phyloP scores from a whole-genome alignment of 495 filamentous ascomycete genomes.

The Penicillium paradoxum region DNA sequence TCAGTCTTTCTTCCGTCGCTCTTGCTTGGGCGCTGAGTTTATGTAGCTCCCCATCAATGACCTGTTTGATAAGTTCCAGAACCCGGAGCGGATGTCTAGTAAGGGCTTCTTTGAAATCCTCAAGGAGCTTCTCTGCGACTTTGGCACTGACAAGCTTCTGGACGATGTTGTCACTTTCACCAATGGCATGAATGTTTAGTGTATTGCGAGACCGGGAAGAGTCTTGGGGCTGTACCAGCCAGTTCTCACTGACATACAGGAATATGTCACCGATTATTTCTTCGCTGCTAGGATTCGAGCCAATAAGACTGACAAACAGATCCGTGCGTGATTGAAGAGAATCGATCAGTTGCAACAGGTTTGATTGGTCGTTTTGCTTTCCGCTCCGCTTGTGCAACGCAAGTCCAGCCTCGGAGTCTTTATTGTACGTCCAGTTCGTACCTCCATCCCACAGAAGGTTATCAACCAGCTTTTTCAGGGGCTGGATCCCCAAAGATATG shows the following conservation, averaged over 20 bases:
- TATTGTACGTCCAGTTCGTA: slow-evolving; percentile 42
- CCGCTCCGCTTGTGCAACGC: slow-evolving; percentile 28
- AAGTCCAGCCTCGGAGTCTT: slow-evolving; percentile 30
- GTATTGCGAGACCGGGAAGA: not conserved
- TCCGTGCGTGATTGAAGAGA: slow-evolving; percentile 38
- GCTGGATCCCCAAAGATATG: slow-evolving; percentile 39
- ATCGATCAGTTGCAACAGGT: slow-evolving; percentile 39
- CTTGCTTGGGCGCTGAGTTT: slow-evolving; percentile 4
- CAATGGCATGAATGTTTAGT: slow-evolving; percentile 17
- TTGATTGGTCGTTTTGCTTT: slow-evolving; percentile 11
- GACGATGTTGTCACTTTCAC: slow-evolving; percentile 36
- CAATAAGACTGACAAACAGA: slow-evolving; percentile 51
- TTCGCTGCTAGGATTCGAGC: slow-evolving; percentile 47
- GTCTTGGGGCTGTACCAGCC: slow-evolving; percentile 42
- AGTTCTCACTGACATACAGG: slow-evolving; percentile 56
- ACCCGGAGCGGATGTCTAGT: slow-evolving; percentile 56
- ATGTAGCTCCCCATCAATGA: slow-evolving; percentile 44
- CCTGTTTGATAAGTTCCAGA: slow-evolving; percentile 56
- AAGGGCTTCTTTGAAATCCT: slow-evolving; percentile 62
- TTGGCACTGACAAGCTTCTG: slow-evolving; percentile 55
- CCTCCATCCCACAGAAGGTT: slow-evolving; percentile 52
- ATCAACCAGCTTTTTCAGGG: slow-evolving; percentile 42
- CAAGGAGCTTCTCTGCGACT: slow-evolving; percentile 62
- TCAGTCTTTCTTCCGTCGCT: slow-evolving; percentile 1
- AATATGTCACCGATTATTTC: slow-evolving; percentile 59